Evolutionary conservation across 2,329 filamentous ascomycete species (phyloP).

Genomic region (Xylaria sp.): DNA sequence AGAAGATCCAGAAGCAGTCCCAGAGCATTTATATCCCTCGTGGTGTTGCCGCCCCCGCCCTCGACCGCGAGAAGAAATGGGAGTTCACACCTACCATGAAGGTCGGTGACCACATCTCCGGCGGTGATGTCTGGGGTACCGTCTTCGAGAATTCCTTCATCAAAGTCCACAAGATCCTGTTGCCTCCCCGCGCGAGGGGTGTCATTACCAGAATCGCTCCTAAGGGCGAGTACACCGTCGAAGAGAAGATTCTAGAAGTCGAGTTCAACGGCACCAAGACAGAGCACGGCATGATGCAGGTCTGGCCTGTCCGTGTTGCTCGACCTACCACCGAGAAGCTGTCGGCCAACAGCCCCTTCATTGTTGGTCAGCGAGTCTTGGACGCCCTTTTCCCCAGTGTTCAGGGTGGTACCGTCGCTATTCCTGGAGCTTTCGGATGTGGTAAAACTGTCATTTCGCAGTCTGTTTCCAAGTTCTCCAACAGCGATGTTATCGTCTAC

Average conservation of each 20-base stretch:
- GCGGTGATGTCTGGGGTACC: conserved; percentile 90
- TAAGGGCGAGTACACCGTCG: conserved; percentile 90
- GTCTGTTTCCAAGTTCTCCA: conserved; percentile 98
- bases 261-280: conserved; percentile 97
- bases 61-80: conserved; percentile 92
- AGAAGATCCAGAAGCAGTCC: conserved; percentile 70
- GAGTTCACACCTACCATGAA: conserved; percentile 88
- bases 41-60: conserved; percentile 78
- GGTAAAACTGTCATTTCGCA: conserved; percentile 99
- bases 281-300: conserved; percentile 96
- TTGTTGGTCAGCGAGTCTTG: conserved; percentile 94
- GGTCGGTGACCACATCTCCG: conserved; percentile 94
- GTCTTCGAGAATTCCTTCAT: conserved; percentile 97
- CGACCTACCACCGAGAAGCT: conserved; percentile 89
- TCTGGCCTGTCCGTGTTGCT: conserved; percentile 95
- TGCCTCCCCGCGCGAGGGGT: conserved; percentile 84
- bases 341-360: conserved; percentile 80
- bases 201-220: conserved; percentile 86
- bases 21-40: conserved; percentile 96
- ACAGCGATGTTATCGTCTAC: conserved; percentile 98
- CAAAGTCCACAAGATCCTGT: conserved; percentile 84
- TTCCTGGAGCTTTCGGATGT: conserved; percentile 96
- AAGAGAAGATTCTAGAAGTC: conserved; percentile 87
- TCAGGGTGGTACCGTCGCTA: conserved; percentile 94
- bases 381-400: conserved; percentile 96